Conservation (phyloP, 2,329 filamentous ascomycete species). For the Claviceps sp. region DNA sequence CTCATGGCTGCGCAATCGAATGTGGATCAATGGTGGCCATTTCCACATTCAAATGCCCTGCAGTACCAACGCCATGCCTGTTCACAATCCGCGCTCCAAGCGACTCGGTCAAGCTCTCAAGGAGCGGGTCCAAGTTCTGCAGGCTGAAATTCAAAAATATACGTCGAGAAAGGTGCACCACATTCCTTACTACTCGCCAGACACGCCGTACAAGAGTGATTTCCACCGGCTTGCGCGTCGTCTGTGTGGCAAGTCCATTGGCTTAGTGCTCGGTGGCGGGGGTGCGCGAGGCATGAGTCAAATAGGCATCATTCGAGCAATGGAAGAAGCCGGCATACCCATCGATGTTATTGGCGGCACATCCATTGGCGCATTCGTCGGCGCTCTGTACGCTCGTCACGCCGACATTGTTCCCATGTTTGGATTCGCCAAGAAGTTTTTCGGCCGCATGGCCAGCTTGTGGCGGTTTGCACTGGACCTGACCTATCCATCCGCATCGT, state of each 20-base stretch:
- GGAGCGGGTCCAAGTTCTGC: slow-evolving; percentile 82
- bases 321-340: slow-evolving; percentile 92
- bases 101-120: slow-evolving; percentile 78
- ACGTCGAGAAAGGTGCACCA: slow-evolving; percentile 87
- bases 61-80: slow-evolving; percentile 59
- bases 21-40: slow-evolving; percentile 97
- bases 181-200: slow-evolving; percentile 76
- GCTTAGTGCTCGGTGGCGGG: slow-evolving; percentile 84
- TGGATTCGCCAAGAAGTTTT: slow-evolving; percentile 91
- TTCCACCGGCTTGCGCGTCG: slow-evolving; percentile 86
- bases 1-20: slow-evolving; percentile 79
- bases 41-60: slow-evolving; percentile 96
- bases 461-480: slow-evolving; percentile 96
- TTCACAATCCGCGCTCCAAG: slow-evolving; percentile 54
- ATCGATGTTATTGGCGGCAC: slow-evolving; percentile 93
- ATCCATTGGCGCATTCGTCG: slow-evolving; percentile 91
- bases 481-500: slow-evolving; percentile 91
- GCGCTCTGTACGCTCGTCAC: slow-evolving; percentile 87
- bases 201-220: slow-evolving; percentile 89
- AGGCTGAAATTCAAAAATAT: slow-evolving; percentile 97
- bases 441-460: slow-evolving; percentile 96
- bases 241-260: slow-evolving; percentile 87
- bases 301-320: slow-evolving; percentile 82
- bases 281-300: slow-evolving; percentile 87
- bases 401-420: slow-evolving; percentile 96